Conservation (phyloP, 1,284 basidiomycete species). For the Sanghuangporus sanghuang region DNA sequence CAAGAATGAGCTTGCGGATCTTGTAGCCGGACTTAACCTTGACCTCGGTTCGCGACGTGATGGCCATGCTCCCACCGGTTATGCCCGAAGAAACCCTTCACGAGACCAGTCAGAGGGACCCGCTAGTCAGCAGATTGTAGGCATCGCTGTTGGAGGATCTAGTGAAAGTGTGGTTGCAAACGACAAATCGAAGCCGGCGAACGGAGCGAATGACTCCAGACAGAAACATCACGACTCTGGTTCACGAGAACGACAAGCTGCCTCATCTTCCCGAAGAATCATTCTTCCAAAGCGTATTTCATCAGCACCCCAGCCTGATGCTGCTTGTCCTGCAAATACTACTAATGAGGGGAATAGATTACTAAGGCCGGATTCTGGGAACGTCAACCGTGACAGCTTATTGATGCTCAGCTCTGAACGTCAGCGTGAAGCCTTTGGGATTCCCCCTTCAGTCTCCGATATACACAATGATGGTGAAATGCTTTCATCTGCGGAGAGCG, state of each 20-base stretch:
- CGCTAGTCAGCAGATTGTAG: neutral
- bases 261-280: neutral
- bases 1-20: conserved; percentile 11
- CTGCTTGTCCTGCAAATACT: neutral
- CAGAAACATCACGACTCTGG: neutral
- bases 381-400: conserved; percentile 14
- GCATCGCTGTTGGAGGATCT: neutral
- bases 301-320: neutral
- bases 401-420: conserved; percentile 13
- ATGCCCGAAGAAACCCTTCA: neutral
- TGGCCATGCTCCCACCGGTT: neutral
- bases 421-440: conserved; percentile 18
- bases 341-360: neutral
- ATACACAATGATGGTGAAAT: neutral
- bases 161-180: neutral
- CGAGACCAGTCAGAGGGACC: neutral
- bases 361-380: neutral
- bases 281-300: neutral
- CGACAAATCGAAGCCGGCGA: neutral
- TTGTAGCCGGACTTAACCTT: conserved; percentile 12
- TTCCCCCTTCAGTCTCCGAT: conserved; percentile 12
- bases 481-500: conserved; percentile 11
- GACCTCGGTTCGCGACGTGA: neutral
- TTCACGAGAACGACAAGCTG: neutral
- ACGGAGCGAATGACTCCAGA: neutral